phyloP scores from a whole-genome alignment of 495 filamentous ascomycete genomes.

The Neurospora sp. region DNA sequence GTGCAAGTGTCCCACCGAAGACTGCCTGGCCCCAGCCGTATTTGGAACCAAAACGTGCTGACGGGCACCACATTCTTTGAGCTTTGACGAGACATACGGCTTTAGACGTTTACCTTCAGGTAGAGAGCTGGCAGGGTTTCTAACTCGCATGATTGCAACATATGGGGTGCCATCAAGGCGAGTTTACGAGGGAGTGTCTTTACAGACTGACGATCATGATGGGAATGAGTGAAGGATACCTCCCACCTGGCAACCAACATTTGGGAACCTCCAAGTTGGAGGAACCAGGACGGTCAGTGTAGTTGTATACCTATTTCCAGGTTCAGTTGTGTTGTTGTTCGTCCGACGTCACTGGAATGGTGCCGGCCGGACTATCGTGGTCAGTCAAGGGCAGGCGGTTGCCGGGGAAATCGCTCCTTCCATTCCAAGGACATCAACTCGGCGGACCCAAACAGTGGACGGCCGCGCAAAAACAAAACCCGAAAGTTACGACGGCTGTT shows the following conservation, averaged over 20 bases:
- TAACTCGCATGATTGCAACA: neutral
- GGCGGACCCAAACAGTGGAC: neutral
- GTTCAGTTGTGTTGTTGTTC: neutral
- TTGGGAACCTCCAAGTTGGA: neutral
- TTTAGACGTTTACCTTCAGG: neutral
- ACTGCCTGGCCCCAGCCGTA: neutral
- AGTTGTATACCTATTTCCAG: neutral
- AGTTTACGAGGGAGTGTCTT: neutral
- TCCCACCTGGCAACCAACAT: neutral
- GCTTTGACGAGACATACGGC: neutral
- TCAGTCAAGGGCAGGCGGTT: neutral
- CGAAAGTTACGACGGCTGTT: neutral
- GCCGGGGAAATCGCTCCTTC: neutral
- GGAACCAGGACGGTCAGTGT: neutral
- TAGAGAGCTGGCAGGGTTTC: neutral
- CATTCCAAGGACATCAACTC: neutral
- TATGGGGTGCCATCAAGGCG: neutral
- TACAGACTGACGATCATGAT: neutral
- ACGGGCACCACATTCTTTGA: neutral
- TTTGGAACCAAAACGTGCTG: neutral
- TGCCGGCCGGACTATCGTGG: neutral
- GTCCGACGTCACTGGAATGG: neutral
- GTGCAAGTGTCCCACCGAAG: neutral
- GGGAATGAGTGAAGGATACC: neutral
- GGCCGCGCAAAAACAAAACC: neutral